Conservation (phyloP, 2,329 filamentous ascomycete genomes). For the Colletotrichum lupini region DNA sequence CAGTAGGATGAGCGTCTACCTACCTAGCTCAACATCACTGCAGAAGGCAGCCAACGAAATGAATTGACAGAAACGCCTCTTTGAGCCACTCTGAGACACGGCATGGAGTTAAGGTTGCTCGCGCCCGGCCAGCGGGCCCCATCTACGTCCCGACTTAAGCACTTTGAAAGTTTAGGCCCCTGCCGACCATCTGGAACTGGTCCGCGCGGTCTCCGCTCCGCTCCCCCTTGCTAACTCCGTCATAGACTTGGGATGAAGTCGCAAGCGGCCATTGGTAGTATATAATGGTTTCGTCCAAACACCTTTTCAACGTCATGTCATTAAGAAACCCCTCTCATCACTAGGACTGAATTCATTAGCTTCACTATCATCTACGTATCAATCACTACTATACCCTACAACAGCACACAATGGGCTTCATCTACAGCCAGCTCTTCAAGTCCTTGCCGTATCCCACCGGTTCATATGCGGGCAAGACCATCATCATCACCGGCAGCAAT, state of each 20-base stretch:
- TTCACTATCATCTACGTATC: neutral
- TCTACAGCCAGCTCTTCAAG: conserved; percentile 29
- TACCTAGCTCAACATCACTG: no score
- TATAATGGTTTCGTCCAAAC: neutral
- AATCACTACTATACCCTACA: neutral
- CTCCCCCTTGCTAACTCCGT: neutral
- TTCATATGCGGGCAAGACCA: conserved; percentile 43
- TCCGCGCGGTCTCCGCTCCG: neutral
- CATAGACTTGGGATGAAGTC: neutral
- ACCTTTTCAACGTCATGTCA: neutral
- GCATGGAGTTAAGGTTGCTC: neutral
- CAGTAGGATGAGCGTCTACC: no score
- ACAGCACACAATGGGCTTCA: conserved; percentile 7
- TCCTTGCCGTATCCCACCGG: conserved; percentile 38
- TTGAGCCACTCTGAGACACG: neutral
- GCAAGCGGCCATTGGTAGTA: no score
- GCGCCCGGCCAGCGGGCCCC: neutral
- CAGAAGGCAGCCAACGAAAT: no score
- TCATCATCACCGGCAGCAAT: conserved; percentile 49
- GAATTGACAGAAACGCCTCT: neutral
- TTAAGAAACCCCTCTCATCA: neutral
- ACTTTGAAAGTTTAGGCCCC: no score
- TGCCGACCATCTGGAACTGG: neutral
- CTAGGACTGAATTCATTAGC: no score
- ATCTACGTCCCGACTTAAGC: neutral